phyloP scores from a whole-genome alignment of 2,329 filamentous ascomycete genomes.

The Didymellaceae sp. region DNA sequence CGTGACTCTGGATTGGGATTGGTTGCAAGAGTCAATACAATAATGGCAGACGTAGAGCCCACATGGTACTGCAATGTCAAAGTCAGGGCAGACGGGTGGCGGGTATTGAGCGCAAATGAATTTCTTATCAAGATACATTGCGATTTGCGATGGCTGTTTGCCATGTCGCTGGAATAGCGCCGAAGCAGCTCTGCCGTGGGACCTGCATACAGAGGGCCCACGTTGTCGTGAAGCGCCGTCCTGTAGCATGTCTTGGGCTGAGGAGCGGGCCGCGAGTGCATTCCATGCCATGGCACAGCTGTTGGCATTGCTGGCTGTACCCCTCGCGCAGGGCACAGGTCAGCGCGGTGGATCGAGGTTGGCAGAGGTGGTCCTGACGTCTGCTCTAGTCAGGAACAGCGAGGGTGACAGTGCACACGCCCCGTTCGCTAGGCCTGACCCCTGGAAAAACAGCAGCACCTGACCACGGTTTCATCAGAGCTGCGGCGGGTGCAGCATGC shows the following conservation, averaged over 20 bases:
- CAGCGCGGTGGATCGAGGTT: no score
- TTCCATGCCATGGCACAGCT: conserved; percentile 4
- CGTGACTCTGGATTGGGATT: conserved; percentile 3
- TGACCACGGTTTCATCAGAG: conserved; percentile 25
- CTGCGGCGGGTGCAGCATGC: conserved; percentile 11
- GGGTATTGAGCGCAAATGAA: conserved; percentile 9
- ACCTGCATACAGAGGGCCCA: conserved; percentile 6
- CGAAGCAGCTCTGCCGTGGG: conserved; percentile 2
- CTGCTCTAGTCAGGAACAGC: conserved; percentile 18
- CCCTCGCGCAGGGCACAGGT: conserved; percentile 2
- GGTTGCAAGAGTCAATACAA: neutral
- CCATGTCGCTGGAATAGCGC: conserved; percentile 3
- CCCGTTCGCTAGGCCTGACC: conserved; percentile 7
- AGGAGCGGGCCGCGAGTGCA: conserved; percentile 12
- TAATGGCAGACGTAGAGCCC: neutral
- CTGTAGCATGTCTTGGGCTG: conserved; percentile 1
- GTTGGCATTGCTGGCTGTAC: neutral
- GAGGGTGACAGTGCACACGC: conserved; percentile 7
- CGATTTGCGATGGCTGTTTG: conserved; percentile 14
- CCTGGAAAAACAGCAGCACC: conserved; percentile 9
- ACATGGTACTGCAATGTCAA: conserved; percentile 8
- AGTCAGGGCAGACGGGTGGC: neutral
- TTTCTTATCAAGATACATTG: conserved; percentile 14
- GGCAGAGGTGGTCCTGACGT: conserved; percentile 8
- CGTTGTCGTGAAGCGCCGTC: neutral